phyloP scores from a whole-genome alignment of 164 flowering plant genomes.

The Liquidambar formosana region DNA sequence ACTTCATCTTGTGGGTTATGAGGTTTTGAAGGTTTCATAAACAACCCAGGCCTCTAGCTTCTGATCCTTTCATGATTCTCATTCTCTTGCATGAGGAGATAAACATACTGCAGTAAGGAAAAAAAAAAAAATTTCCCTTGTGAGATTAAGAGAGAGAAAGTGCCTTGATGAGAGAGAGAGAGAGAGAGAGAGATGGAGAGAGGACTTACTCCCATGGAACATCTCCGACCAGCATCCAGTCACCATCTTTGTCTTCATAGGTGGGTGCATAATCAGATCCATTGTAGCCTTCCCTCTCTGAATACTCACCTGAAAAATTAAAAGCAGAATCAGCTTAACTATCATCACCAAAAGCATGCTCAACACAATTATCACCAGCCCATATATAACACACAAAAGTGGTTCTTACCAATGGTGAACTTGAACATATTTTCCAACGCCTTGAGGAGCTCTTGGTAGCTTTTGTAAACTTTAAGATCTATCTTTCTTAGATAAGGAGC shows the following conservation, averaged over 20 bases:
- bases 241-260: constrained; percentile 92
- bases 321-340: neutral
- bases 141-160: neutral
- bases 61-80: constrained; percentile 80
- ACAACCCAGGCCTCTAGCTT: constrained; percentile 63
- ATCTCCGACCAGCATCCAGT: constrained; percentile 93
- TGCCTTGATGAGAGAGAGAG: neutral
- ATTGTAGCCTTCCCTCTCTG: constrained; percentile 68
- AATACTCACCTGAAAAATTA: constrained; percentile 43
- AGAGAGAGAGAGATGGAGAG: neutral
- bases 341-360: no score
- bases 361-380: no score
- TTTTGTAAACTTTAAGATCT: constrained; percentile 61
- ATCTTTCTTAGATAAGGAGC: constrained; percentile 85
- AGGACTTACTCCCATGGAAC: constrained; percentile 78
- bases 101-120: constrained; percentile 54
- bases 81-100: constrained; percentile 65
- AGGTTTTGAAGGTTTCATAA: constrained; percentile 14
- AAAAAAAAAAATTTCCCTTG: neutral
- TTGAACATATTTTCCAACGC: constrained; percentile 75
- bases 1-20: neutral
- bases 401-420: constrained; percentile 51
- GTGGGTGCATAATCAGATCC: constrained; percentile 72
- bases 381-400: no score
- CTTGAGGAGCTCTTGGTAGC: constrained; percentile 59